Base-by-base conservation (phyloP, 495 filamentous ascomycete genomes). In the Jackrogersella multiformis region DNA sequence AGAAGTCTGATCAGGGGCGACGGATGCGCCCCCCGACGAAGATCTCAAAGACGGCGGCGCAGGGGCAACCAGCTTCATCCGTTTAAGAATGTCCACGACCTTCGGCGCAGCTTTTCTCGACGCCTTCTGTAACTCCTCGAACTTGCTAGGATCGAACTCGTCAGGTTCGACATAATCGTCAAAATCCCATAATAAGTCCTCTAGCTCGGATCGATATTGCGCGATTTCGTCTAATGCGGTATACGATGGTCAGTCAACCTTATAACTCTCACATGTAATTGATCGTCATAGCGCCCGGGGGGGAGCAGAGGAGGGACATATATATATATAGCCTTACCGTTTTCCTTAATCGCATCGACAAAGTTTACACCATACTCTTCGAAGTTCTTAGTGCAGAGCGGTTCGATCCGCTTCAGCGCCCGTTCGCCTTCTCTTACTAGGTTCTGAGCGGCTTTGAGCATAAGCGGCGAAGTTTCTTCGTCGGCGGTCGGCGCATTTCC, bases 371-470 rank as follows among this genome's bases (percentile, higher is more conserved):
- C 76, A 34, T 74, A 81, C 46, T 80, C 79, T 6, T 80, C 77
- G 39, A 73, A 57, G 39, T 75, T 75, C 52, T 73, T 78, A 61
- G 66, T 74, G 63, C 77, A 79, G 23, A 79, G 55, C 10, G 79
- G 79, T 59, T 81, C 78, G 46, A 81, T 77, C 63, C 73, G 76
- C 68, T 80, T 80, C 61, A 81, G 54, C 2, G 77, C 77, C 35
- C 76, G 71, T 49, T 81, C 77, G 35, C 76, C 78, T 60, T 78
- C 77, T 51, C 69, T 76, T 12, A 77, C 66, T 53, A 81, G 64
- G 18, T 58, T 72, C 60, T 79, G 77, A 13, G 77, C 76, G 36
- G 74, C 76, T 69, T 77, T 81, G 46, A 72, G 71, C 79, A 80
- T 81, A 38, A 71, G 71, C 60, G 58, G 62, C 20, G 71, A 70